Evolutionary conservation across 306 rosid genomes (phyloP).

Genomic region (Gastrolobium bilobum): DNA sequence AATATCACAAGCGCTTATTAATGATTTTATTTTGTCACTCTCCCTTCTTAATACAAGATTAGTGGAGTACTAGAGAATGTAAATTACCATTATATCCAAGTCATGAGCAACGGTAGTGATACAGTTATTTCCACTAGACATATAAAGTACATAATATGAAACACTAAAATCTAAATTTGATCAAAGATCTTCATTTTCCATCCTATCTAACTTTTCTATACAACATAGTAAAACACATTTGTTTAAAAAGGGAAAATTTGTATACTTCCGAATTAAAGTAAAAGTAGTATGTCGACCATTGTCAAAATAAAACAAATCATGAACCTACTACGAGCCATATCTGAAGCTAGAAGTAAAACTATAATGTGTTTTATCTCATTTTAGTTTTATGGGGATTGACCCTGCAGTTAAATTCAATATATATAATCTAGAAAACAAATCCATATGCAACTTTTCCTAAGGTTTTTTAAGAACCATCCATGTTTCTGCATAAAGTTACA

Average conservation of each 20-base stretch:
- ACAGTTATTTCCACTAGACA: slow-evolving; percentile 7
- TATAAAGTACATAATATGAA: background rate
- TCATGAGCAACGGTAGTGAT: background rate
- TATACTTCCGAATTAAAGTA: slow-evolving; percentile 6
- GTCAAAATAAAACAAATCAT: slow-evolving; percentile 10
- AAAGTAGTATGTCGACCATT: background rate
- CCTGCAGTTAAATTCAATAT: background rate
- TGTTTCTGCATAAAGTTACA: slow-evolving; percentile 22
- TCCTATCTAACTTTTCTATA: background rate
- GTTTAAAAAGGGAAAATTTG: background rate
- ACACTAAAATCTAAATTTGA: background rate
- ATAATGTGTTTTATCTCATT: slow-evolving; percentile 5
- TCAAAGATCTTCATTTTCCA: slow-evolving; percentile 21
- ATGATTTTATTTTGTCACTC: slow-evolving; percentile 9
- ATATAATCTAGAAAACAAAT: slow-evolving; percentile 28
- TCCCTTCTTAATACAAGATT: background rate
- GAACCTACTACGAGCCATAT: background rate
- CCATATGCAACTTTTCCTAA: slow-evolving; percentile 6
- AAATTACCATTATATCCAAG: slow-evolving; percentile 6
- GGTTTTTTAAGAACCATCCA: slow-evolving; percentile 28
- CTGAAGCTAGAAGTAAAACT: background rate
- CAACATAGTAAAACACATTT: background rate
- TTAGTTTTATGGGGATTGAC: slow-evolving; percentile 2
- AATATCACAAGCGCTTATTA: slow-evolving; percentile 15
- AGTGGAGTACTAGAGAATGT: slow-evolving; percentile 1